Base-by-base conservation (phyloP, 768 basidiomycete genomes). In the Russula virescens region DNA sequence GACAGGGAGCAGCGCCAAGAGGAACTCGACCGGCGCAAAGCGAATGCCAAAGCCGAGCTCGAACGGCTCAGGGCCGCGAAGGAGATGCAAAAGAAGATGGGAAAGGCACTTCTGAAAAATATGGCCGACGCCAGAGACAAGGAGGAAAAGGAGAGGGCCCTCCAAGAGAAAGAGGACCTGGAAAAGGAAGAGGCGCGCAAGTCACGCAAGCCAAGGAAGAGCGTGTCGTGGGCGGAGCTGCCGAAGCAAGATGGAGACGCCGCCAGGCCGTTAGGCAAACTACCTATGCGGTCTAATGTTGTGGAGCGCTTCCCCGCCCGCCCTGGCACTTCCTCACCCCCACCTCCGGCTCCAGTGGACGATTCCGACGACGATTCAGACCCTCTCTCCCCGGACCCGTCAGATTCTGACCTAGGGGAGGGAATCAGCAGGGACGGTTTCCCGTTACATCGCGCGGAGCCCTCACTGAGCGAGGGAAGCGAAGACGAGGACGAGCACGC, bases 31-130 rank as follows among this genome's bases (percentile, higher is more conserved):
- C 80, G 78, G 68, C 77, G 80, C 26, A 82, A 77, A 68, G 77
- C 81, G 63, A 81, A 78, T 5, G 78, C 78, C 18, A 75, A 73
- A 64, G 63, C 67, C 5, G 77, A 81, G 60, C 69, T 78, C 60
- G 75, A 78, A 43, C 73, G 64, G 46, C 56, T 79, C 28, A 78
- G 74, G 60, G 70, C 72, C 21, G 70, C 75, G 21, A 75, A 72
- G 45, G 78, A 86, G 61, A 74, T 89, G 71, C 88, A 89, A 71
- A 87, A 83, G 77, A 88, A 83, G 74, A 89, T 92, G 87, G 89
- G 88, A 2, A 83, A 79, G 66, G 83, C 87, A 0, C 76, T 91
- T 43, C 61, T 91, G 45, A 72, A 73, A 50, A 79, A 79, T 60
- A 70, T 81, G 59, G 72, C 77, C 7, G 72, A 78, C 49, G 72